Base-by-base conservation (phyloP, 352 stramenopile genomes). In the Phytopythium montanum region DNA sequence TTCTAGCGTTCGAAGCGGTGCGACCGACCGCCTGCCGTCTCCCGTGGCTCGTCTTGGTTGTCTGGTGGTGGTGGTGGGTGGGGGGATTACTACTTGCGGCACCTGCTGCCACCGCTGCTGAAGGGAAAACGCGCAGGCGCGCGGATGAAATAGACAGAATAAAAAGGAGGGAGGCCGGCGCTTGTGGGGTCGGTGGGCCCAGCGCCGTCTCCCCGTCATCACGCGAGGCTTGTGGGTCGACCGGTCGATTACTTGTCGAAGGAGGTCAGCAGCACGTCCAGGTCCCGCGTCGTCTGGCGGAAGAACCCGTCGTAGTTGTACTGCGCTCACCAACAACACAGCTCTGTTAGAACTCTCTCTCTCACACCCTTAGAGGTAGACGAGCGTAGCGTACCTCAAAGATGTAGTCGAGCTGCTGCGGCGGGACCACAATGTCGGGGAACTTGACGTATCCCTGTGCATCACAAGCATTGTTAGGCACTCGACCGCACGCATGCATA, bases 281-380 rank as follows among this genome's bases (percentile, higher is more conserved):
- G 79, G 62, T 92, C 83, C 41, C 72, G 78, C 25, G 81, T 92
- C 21, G 81, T 86, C 72, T 90, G 81, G 36, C 81, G 79, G 68
- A 92, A 92, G 44, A 92, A 92, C 25, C 83, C 83, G 59, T 90
- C 79, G 66, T 92, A 92, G 70, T 92, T 92, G 63, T 88, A 92
- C 81, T 92, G 59, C 56, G 45, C 26, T 67, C 33, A 59, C 21
- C 9, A 67, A 36, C 31, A n/a, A n/a, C 31, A 10, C 31, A 36
- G 12, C 31, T 6, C 12, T 36, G 31, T 36, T 6, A 36, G 31
- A 8, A 38, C 33, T 34, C 29, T 9, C 29, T 16, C 6, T 38
- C 33, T 38, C 8, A 16, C 33, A 38, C 33, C 8, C 9, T 6
- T 38, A 1, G 33, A 14, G 9, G 2, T 1, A 16, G 9, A 38